Base-by-base conservation (phyloP, 352 stramenopile genomes). In the Peronospora belbahrii region DNA sequence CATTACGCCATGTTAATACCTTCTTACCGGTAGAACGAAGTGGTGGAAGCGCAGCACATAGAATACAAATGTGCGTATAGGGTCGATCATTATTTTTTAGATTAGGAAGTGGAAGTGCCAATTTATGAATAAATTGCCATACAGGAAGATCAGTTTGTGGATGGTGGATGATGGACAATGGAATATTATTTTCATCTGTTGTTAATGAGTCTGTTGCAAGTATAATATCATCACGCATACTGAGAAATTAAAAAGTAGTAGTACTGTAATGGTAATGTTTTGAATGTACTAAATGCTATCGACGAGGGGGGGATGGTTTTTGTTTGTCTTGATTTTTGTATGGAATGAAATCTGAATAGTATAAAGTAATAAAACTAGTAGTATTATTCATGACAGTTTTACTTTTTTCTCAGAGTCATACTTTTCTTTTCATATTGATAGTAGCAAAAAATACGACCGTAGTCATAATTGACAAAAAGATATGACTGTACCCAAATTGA, bases 71-170 rank as follows among this genome's bases (percentile, higher is more conserved):
- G 46, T 71, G 62, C 19, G 62, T 71, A 34, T 56, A 38, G 18
- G 59, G 59, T 15, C 50, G 48, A 13, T 53, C 48, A 9, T 32
- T 2, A 4, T 20, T 57, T 17, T 51, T 56, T 2, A 38, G 28
- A 46, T 71, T 62, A 7, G 42, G 19, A 4, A 62, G 18, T 6
- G 62, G 62, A 2, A 23, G 51, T 14, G 41, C 25, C 19, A 71
- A 37, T 38, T 53, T 50, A 27, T 71, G 62, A 28, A 71, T 59
- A 36, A 51, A 65, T 18, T 71, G 62, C 62, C 62, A 71, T n/a
- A 71, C 53, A 11, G 52, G 49, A 8, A 71, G 50, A 25, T 45
- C 23, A 0, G 58, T 71, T 42, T 71, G 62, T 14, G 62, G 49
- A 4, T 28, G 27, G 38, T 71, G 62, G 4, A 9, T n/a, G 11